Evolutionary conservation across 2,329 filamentous ascomycete genomes (phyloP).

Genomic region (Metarhizium robertsii): DNA sequence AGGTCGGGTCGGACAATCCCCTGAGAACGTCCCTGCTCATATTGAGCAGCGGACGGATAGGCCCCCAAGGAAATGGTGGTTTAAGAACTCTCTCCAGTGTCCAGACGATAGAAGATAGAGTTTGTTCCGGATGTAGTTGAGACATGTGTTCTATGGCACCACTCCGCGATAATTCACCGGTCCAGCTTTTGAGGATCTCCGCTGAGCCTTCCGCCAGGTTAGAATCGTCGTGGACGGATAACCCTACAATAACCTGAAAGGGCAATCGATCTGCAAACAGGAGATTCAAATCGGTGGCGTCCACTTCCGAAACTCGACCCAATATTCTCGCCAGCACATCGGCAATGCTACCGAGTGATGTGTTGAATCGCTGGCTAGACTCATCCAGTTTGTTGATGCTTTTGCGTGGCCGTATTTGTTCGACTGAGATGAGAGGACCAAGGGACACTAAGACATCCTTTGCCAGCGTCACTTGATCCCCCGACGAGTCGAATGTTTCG

Average conservation of each 20-base stretch:
- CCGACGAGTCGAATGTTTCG: conserved; percentile 69
- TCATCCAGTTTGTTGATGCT: conserved; percentile 30
- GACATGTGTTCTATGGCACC: conserved; percentile 29
- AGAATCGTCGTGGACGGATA: conserved; percentile 73
- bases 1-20: conserved; percentile 45
- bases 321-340: conserved; percentile 63
- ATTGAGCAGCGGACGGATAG: conserved; percentile 47
- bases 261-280: conserved; percentile 60
- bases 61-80: conserved; percentile 40
- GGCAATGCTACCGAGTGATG: conserved; percentile 48
- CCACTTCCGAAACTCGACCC: conserved; percentile 70
- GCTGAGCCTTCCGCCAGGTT: conserved; percentile 71
- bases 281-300: conserved; percentile 54
- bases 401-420: conserved; percentile 56
- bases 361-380: conserved; percentile 61
- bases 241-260: conserved; percentile 65
- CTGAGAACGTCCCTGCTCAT: conserved; percentile 48
- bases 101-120: conserved; percentile 34
- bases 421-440: conserved; percentile 61
- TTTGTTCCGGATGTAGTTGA: conserved; percentile 29
- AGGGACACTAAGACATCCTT: conserved; percentile 64
- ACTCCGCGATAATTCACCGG: conserved; percentile 48
- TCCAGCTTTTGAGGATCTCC: conserved; percentile 75
- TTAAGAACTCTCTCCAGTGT: conserved; percentile 25
- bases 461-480: conserved; percentile 64